Evolutionary conservation across 257 asterid species (phyloP).

Genomic region (Solanum sejunctum): DNA sequence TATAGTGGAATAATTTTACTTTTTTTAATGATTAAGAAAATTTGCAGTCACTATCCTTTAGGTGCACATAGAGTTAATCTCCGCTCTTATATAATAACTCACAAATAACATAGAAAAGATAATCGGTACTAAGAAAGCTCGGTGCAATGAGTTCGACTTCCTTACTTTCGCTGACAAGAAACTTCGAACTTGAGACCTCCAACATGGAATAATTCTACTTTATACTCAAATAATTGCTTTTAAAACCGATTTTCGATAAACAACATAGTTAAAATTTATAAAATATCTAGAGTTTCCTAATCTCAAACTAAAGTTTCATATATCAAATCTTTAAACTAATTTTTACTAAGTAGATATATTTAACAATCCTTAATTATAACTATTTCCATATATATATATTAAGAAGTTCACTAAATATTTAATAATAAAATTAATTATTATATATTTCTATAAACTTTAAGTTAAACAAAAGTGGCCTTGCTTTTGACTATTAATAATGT

Average conservation of each 20-base stretch:
- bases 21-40: no score
- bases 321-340: no score
- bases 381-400: not conserved
- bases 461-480: not conserved
- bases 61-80: no score
- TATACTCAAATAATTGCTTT: not conserved
- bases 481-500: not conserved
- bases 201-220: not conserved
- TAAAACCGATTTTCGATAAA: not conserved
- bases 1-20: not conserved
- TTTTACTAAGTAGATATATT: not conserved
- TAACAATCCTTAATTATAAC: not conserved
- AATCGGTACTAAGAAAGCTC: no score
- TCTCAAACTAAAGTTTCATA: not conserved
- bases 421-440: not conserved
- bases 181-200: no score
- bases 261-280: not conserved
- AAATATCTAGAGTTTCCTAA: not conserved
- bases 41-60: no score
- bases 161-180: no score
- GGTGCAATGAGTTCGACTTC: no score
- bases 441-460: not conserved
- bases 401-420: not conserved
- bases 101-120: no score
- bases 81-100: no score